Base-by-base conservation (phyloP, 148 eudicot genomes). In the Limonium bicolor region DNA sequence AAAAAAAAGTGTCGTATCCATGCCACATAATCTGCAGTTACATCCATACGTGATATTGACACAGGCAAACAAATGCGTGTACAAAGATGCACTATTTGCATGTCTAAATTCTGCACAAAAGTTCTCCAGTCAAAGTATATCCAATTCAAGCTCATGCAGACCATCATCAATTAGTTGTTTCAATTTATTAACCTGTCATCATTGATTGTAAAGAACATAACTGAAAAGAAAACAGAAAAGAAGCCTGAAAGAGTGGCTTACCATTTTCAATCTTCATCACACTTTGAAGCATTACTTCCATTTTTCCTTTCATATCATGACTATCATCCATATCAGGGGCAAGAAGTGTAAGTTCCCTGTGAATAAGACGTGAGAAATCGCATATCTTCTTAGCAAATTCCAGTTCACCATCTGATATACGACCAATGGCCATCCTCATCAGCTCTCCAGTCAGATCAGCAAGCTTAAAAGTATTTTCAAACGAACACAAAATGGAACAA, bases 361-460 rank as follows among this genome's bases (percentile, higher is more conserved):
- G 65, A 53, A 92, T 71, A 43, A 84, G 82, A 27, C 92, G 88
- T 48, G 67, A 95, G 65, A 92, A 92, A 18, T 64, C 68, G 71
- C 99, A 92, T 52, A 92, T 92, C 67, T 68, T 78, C 66, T 76
- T 63, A 16, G 99, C 95, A 56, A 66, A 76, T 23, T 78, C 88
- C 41, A 81, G 72, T 65, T 92, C 99, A 27, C 95, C 99, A 29
- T 92, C 95, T 16, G 99, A 92, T 66, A 92, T 78, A 45, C 95
- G 81, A 49, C 95, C 69, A 46, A 85, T 85, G n/a, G 99, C 99
- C 58, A 85, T 56, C 63, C 99, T 78, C 99, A 92, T 92, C 43
- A 92, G 59, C 82, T 92, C 99, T 32, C 99, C 99, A 2, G 99
- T 92, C 69, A 92, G 70, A 61, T 92, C 99, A 2, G 99, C 88